Percentiles rank a stretch among this genome's conserved stretches.
phyloP scores from a whole-genome alignment of 192 early-diverging fungal species.

The Rhizophagus prolifer region DNA sequence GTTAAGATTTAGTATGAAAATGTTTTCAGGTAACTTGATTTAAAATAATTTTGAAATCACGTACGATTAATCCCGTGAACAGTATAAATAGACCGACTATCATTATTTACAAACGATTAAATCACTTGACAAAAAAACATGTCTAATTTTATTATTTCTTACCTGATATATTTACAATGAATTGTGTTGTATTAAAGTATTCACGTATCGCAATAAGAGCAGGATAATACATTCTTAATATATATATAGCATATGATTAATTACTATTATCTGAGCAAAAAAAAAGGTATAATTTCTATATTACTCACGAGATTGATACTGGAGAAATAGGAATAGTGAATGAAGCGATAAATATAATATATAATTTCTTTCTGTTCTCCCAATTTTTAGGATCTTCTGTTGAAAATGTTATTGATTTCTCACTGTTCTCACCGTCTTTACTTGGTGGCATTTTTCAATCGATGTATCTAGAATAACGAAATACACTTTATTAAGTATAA shows the following conservation, averaged over 20 bases:
- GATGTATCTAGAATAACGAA: too few relatives aligned
- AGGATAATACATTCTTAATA: neutral
- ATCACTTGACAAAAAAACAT: neutral
- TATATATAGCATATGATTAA: neutral
- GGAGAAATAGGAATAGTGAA: neutral
- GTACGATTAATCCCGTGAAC: neutral
- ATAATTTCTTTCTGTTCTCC: neutral
- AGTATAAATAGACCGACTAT: neutral
- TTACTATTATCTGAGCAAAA: too few relatives aligned
- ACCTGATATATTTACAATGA: neutral
- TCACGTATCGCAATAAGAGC: neutral
- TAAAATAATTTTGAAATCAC: neutral
- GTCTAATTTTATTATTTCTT: neutral
- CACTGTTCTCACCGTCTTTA: too few relatives aligned
- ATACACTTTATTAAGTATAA: too few relatives aligned
- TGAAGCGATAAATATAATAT: neutral
- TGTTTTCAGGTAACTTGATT: neutral
- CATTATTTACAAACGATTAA: neutral
- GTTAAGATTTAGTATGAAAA: neutral
- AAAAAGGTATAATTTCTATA: too few relatives aligned
- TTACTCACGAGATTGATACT: neutral
- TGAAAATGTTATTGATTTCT: neutral
- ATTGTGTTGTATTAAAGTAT: neutral
- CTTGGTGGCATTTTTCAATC: too few relatives aligned
- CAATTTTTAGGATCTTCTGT: neutral